Evolutionary conservation across 1,284 basidiomycete genomes (phyloP), one percentile per base, ranked within the genome.

Genomic region (Hortiboletus rubellus): DNA sequence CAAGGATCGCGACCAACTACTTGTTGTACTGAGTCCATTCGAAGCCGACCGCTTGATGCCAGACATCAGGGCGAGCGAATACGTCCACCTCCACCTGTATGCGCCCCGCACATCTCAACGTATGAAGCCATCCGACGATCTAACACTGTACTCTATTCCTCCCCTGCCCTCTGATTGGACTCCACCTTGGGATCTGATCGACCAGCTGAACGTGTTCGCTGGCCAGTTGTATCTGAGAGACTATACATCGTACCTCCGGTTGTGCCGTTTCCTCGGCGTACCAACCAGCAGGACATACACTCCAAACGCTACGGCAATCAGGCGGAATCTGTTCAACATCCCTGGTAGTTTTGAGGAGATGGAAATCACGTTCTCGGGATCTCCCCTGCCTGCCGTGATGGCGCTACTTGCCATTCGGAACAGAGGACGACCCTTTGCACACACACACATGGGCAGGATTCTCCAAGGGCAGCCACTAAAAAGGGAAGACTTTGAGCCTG

Each of bases 21-120:
- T 76, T 2, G 66, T 81, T 18, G 55, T 74, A 3, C 55, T 79
- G 52, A 81, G 80, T 59, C 76, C 80, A 3, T 73, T 65, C 54
- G 80, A 82, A 46, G 45, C 31, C 2, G 45, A 46, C 7, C 31
- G 8, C 4, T 10, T 46, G 45, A 14, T 46, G 45, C 31, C 31
- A 6, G 17, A 14, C 18, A 46, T 46, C 12, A 46, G 45, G 45
- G 7, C 12, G 4, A 34, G 45, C 12, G 45, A 46, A 22, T 24
- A 15, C 8, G 31, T 46, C 11, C 45, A 46, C 31, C 45, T 46
- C 9, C 79, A 81, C 54, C 18, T 76, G 2, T 82, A 79, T 52
- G 58, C 75, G 4, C 74, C 79, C 3, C 65, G 75, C 1, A 69
- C 73, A 12, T 67, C 64, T 1, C 55, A 70, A 18, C 61, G 59